Percentiles rank a stretch among this genome's conserved stretches.
Evolutionary conservation across 768 basidiomycete genomes (phyloP).

Genomic region (Suillus weaverae): DNA sequence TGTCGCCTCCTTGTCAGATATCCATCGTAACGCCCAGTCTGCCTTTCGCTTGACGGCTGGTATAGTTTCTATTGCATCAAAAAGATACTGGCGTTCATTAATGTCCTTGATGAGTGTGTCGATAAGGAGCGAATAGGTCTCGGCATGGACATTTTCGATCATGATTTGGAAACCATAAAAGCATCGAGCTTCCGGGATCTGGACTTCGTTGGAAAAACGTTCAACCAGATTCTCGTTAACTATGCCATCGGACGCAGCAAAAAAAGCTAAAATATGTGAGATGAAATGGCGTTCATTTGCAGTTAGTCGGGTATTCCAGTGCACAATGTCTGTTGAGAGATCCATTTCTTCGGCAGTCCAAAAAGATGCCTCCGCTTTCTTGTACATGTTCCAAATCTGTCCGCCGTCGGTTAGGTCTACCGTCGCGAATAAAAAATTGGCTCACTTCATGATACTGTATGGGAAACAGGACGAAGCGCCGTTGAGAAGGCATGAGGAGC

Average conservation of each 20-base stretch:
- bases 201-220: conserved; percentile 91
- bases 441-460: conserved; percentile 87
- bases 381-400: conserved; percentile 95
- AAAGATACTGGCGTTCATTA: conserved; percentile 73
- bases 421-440: neutral
- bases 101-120: conserved; percentile 91
- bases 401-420: neutral
- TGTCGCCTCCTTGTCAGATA: conserved; percentile 73
- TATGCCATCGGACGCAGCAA: conserved; percentile 94
- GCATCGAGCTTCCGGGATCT: conserved; percentile 88
- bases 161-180: conserved; percentile 99
- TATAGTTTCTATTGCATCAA: conserved; percentile 92
- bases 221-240: conserved; percentile 96
- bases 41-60: conserved; percentile 92
- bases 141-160: conserved; percentile 98
- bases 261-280: conserved; percentile 92
- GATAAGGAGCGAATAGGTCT: conserved; percentile 94
- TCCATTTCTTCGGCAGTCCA: conserved; percentile 95
- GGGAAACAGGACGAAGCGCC: conserved; percentile 86
- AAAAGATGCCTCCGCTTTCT: conserved; percentile 90
- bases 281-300: conserved; percentile 85
- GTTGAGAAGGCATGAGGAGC: conserved; percentile 66
- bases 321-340: conserved; percentile 77
- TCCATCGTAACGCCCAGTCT: conserved; percentile 94
- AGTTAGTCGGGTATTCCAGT: conserved; percentile 84